Evolutionary conservation across 345 rosid species (phyloP).

Genomic region (Salix viminalis): DNA sequence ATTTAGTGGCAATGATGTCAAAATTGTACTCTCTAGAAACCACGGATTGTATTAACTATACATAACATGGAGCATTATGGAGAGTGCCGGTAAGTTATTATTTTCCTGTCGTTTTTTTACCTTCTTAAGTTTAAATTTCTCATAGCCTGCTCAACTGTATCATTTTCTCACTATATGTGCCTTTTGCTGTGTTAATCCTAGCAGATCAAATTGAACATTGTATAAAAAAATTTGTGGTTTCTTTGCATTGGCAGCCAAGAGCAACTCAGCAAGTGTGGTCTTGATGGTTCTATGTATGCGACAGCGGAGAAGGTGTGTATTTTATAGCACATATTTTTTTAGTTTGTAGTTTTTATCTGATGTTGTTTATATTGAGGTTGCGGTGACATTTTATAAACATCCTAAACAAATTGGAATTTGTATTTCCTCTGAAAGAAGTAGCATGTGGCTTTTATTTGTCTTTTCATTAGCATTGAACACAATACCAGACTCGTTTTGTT

Average conservation of each 20-base stretch:
- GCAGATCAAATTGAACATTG: background rate
- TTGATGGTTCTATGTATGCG: constrained; percentile 50
- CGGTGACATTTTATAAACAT: background rate
- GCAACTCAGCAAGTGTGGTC: constrained; percentile 52
- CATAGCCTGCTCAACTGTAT: background rate
- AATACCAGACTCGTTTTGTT: background rate
- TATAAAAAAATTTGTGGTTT: background rate
- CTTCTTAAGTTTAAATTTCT: background rate
- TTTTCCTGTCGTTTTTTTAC: background rate
- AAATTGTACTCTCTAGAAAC: constrained; percentile 30
- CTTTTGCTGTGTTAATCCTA: background rate
- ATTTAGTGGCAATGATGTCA: background rate
- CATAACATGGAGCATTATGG: constrained; percentile 63
- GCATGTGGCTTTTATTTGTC: background rate
- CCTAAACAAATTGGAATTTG: background rate
- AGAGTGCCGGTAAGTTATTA: constrained; percentile 41
- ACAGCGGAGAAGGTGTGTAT: constrained; percentile 39
- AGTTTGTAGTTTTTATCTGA: background rate
- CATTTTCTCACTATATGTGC: background rate
- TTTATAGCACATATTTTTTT: background rate
- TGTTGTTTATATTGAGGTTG: background rate
- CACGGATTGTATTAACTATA: constrained; percentile 50
- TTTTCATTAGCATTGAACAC: background rate
- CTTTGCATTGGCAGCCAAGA: constrained; percentile 39
- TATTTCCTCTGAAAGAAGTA: background rate